Evolutionary conservation across 2,329 filamentous ascomycete species (phyloP), one percentile per base, ranked within the genome.

Genomic region (Neofusicoccum laricinum): DNA sequence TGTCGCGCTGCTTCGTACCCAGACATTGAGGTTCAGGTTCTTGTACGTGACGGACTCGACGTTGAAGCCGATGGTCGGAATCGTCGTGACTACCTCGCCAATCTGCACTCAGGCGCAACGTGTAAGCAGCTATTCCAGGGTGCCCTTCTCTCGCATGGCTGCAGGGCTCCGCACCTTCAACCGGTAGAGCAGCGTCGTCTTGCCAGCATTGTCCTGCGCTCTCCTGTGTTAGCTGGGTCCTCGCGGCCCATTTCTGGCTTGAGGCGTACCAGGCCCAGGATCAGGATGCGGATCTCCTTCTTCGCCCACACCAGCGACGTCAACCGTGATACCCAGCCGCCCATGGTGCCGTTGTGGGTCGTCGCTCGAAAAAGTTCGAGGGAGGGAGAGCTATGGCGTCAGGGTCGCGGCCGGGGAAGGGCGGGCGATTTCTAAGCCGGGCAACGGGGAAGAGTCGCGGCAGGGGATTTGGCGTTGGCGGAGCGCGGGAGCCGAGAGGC

Each of bases 51-150:
- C 95, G 21, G 93, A 97, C 81, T 99, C 95, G 72, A 99, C 95
- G 78, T 99, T 99, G 85, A 99, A 99, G 67, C 95, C 95, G 78
- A 99, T 98, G 63, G 95, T 99, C 19, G 95, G 95, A 84, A 98
- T 98, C 72, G 95, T 99, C 67, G 95, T 98, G 70, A 99, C 95
- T 49, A 99, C 95, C 78, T 99, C 95, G 76, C 95, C 95, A 75
- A 99, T 96, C 92, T 97, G 76, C 66, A 66, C 25, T 38, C 63
- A 30, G 15, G 43, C 14, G 36, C 55, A 45, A 51, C 41, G 34
- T 49, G 55, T 61, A 25, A 65, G 64, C 57, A 63, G 41, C 21
- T 34, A 6, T 12, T 43, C 4, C 14, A 15, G 36, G 19, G n/a
- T 14, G 32, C 3, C 10, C 7, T 21, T 19, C 10, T n/a, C 32